These are phyloP conservation scores for Rhypophila decipiens DNA, from an alignment of 495 filamentous ascomycete species.

Conservation along the genomic window DNA sequence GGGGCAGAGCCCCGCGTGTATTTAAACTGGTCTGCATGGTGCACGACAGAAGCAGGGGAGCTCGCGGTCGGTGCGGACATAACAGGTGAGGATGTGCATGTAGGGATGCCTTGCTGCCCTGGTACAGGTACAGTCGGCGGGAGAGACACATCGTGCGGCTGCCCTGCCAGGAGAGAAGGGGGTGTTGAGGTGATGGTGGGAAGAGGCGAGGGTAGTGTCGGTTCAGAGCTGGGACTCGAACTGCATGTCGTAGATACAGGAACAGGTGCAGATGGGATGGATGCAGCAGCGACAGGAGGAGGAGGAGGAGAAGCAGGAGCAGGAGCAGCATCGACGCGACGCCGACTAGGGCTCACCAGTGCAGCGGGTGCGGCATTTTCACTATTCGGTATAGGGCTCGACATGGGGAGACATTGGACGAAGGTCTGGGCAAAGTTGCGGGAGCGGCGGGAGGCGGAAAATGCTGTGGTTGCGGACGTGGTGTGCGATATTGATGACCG, in stretches of 20 bases:
- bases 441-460: neutral
- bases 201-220: too few relatives aligned
- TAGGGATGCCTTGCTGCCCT: slow-evolving; percentile 13
- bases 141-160: slow-evolving; percentile 16
- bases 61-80: slow-evolving; percentile 1
- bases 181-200: slow-evolving; percentile 9
- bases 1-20: slow-evolving; percentile 36
- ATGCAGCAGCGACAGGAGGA: slow-evolving; percentile 2
- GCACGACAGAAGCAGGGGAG: slow-evolving; percentile 17
- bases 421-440: slow-evolving; percentile 22
- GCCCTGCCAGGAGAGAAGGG: slow-evolving; percentile 5
- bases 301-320: slow-evolving; percentile 12
- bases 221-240: too few relatives aligned
- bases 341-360: slow-evolving; percentile 38
- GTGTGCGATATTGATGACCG: neutral
- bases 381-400: slow-evolving; percentile 33
- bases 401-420: slow-evolving; percentile 48
- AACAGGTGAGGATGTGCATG: slow-evolving; percentile 3
- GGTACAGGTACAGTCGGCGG: slow-evolving; percentile 23
- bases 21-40: slow-evolving; percentile 40
- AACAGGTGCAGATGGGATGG: too few relatives aligned
- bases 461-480: slow-evolving; percentile 1
- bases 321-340: slow-evolving; percentile 15
- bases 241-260: too few relatives aligned
- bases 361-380: slow-evolving; percentile 46